A percentile compares a stretch with the other conserved stretches of the same genome.
Evolutionary conservation across 2,329 filamentous ascomycete species (phyloP).

Genomic region (Aureobasidium sp.): DNA sequence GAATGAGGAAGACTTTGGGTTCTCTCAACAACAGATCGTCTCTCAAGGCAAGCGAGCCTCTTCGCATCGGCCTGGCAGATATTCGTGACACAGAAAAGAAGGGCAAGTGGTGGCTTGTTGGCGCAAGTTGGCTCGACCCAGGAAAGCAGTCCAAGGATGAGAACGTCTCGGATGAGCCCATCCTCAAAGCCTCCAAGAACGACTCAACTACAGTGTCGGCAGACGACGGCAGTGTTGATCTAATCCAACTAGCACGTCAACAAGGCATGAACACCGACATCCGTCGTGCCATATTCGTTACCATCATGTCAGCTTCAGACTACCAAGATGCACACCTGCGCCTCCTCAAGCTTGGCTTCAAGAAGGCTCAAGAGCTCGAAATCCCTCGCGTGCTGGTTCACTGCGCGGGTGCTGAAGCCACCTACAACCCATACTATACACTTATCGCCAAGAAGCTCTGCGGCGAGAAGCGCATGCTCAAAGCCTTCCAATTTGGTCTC

Average conservation of each 20-base stretch:
- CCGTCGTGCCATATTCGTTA: constrained; percentile 84
- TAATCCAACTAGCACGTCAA: constrained; percentile 63
- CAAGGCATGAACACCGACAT: constrained; percentile 83
- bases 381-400: constrained; percentile 82
- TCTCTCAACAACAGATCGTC: constrained; percentile 60
- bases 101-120: constrained; percentile 98
- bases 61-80: constrained; percentile 73
- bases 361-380: constrained; percentile 76
- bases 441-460: constrained; percentile 75
- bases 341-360: constrained; percentile 73
- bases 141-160: constrained; percentile 19
- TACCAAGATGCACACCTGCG: constrained; percentile 75
- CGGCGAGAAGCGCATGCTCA: constrained; percentile 55
- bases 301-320: constrained; percentile 78
- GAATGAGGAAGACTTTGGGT: constrained; percentile 83
- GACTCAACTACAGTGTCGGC: constrained; percentile 1
- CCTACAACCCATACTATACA: constrained; percentile 90
- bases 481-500: constrained; percentile 78
- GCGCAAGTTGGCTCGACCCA: constrained; percentile 69
- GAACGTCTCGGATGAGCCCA: background rate
- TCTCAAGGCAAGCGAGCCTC: constrained; percentile 67
- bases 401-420: constrained; percentile 72
- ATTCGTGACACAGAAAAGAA: constrained; percentile 75
- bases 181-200: background rate
- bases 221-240: constrained; percentile 46